These are phyloP conservation scores for Arabidopsis suecica DNA, from an alignment of 345 rosid genomes.

Conservation along the genomic window DNA sequence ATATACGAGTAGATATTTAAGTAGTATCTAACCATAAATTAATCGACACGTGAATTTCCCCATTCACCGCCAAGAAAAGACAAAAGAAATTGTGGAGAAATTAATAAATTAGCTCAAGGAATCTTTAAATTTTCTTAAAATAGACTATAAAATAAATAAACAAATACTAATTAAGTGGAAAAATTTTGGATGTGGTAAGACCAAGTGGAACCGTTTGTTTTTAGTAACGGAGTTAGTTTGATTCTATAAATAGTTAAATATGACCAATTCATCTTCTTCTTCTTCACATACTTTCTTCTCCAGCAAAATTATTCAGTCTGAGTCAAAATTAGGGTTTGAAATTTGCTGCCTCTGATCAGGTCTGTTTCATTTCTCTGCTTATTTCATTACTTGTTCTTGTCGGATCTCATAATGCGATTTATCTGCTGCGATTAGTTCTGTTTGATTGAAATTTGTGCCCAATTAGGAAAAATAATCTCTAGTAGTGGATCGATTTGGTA, in stretches of 20 bases:
- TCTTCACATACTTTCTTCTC: slow-evolving; percentile 30
- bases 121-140: background rate
- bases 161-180: too few relatives aligned
- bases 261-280: slow-evolving; percentile 9
- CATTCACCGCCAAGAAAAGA: background rate
- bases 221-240: slow-evolving; percentile 28
- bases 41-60: slow-evolving; percentile 10
- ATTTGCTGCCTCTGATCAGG: slow-evolving; percentile 9
- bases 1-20: background rate
- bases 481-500: background rate
- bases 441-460: slow-evolving; percentile 4
- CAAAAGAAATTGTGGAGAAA: background rate
- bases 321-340: slow-evolving; percentile 25
- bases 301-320: background rate
- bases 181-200: slow-evolving; percentile 17
- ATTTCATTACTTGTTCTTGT: background rate
- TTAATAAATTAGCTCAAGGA: background rate
- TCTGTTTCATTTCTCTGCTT: background rate
- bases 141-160: background rate
- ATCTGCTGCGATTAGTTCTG: background rate
- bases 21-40: slow-evolving; percentile 13
- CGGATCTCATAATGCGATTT: slow-evolving; percentile 9
- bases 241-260: slow-evolving; percentile 12
- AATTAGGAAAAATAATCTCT: background rate
- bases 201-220: slow-evolving; percentile 21